These are phyloP conservation scores for Phytophthora hibernalis DNA, from an alignment of 352 stramenopile genomes.

Conservation along the genomic window DNA sequence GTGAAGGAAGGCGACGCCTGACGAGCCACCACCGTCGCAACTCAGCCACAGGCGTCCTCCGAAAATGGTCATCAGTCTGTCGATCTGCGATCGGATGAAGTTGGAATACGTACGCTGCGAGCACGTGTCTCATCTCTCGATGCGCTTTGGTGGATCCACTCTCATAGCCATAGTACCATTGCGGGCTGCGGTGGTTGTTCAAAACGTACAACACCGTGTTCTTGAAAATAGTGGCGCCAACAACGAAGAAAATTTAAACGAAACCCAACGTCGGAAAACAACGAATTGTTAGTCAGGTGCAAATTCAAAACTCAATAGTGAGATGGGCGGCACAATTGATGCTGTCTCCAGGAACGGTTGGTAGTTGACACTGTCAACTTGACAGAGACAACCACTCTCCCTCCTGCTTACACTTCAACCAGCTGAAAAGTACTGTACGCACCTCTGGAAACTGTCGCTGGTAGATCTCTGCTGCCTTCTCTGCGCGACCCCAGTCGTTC, in stretches of 20 bases:
- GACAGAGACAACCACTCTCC: no score
- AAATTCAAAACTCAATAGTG: no score
- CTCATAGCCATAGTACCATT: slow-evolving; percentile 51
- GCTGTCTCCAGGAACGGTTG: no score
- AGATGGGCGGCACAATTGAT: background rate
- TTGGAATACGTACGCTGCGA: slow-evolving; percentile 39
- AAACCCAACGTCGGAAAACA: background rate
- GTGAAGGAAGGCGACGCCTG: slow-evolving; percentile 36
- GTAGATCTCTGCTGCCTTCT: slow-evolving; percentile 33
- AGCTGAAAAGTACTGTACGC: background rate
- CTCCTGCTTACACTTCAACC: no score
- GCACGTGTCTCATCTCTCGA: slow-evolving; percentile 42
- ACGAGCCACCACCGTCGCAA: slow-evolving; percentile 29
- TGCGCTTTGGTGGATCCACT: slow-evolving; percentile 52
- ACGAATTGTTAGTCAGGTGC: background rate
- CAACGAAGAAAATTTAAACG: background rate
- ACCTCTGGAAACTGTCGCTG: slow-evolving; percentile 35
- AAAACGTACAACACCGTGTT: slow-evolving; percentile 44
- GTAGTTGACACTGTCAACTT: no score
- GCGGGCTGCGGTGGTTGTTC: slow-evolving; percentile 46
- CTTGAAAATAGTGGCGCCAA: slow-evolving; percentile 3
- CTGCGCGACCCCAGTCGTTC: slow-evolving; percentile 37
- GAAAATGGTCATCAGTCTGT: background rate
- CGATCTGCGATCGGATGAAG: slow-evolving; percentile 1
- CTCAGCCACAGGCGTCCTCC: background rate